Percentiles rank a stretch among this genome's conserved stretches.
These are phyloP conservation scores for Penicillium decumbens DNA, from an alignment of 2,329 filamentous ascomycete species.

Conservation along the genomic window DNA sequence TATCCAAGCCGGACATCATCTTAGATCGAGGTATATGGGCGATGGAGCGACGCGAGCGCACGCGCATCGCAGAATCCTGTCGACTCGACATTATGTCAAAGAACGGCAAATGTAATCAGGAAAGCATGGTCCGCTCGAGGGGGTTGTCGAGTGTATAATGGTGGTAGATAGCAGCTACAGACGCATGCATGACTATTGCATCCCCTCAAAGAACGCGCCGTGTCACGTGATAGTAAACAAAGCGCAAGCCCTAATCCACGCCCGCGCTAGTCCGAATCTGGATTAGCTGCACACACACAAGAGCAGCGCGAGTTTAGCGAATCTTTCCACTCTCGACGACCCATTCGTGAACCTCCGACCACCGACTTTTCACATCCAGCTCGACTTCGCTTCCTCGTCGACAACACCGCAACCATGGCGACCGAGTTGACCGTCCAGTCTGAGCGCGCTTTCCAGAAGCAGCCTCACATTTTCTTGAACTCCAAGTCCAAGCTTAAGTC, in stretches of 20 bases:
- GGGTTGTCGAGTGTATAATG: background rate
- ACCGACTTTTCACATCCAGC: constrained; percentile 32
- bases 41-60: constrained; percentile 64
- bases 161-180: background rate
- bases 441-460: constrained; percentile 99
- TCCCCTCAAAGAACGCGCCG: constrained; percentile 28
- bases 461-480: constrained; percentile 99
- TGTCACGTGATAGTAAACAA: constrained; percentile 42
- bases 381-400: constrained; percentile 41
- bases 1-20: constrained; percentile 52
- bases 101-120: constrained; percentile 7
- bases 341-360: constrained; percentile 23
- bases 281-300: constrained; percentile 40
- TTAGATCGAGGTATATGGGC: constrained; percentile 54
- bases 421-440: constrained; percentile 99
- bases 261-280: constrained; percentile 24
- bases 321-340: constrained; percentile 42
- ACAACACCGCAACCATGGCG: constrained; percentile 70
- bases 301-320: constrained; percentile 32
- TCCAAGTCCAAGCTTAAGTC: constrained; percentile 82
- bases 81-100: constrained; percentile 32
- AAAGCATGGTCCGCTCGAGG: constrained; percentile 8
- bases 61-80: constrained; percentile 34
- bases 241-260: constrained; percentile 43
- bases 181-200: constrained; percentile 3